Conservation (phyloP, 306 rosid genomes). For the Medicago arabica region DNA sequence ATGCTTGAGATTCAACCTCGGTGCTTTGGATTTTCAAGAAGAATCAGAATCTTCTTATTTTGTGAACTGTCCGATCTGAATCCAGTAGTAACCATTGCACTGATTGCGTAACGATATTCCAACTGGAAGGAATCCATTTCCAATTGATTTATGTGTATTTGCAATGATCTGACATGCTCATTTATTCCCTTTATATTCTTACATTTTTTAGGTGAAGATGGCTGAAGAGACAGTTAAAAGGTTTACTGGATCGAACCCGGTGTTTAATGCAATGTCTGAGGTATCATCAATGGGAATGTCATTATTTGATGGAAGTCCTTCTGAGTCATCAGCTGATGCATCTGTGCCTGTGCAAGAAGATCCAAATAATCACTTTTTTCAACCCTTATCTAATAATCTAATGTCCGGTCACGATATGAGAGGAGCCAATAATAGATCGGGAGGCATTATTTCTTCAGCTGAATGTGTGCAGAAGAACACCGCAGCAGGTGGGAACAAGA, state of each 20-base stretch:
- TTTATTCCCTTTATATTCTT: conserved; percentile 23
- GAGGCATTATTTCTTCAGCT: conserved; percentile 53
- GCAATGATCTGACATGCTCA: conserved; percentile 24
- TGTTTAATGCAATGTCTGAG: conserved; percentile 65
- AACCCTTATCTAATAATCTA: conserved; percentile 49
- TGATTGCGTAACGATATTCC: neutral
- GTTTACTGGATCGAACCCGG: conserved; percentile 64
- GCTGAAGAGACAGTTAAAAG: conserved; percentile 84
- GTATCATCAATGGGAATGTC: conserved; percentile 63
- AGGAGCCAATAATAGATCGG: conserved; percentile 51
- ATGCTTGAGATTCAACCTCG: neutral
- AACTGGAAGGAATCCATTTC: neutral
- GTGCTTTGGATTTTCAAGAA: neutral
- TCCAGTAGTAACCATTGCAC: neutral
- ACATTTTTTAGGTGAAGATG: conserved; percentile 72
- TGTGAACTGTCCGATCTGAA: neutral
- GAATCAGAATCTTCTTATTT: neutral
- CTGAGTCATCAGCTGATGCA: conserved; percentile 77
- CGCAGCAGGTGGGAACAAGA: conserved; percentile 58
- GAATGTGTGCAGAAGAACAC: conserved; percentile 57
- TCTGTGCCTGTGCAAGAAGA: conserved; percentile 73
- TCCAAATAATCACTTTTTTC: conserved; percentile 55
- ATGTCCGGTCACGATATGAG: conserved; percentile 49
- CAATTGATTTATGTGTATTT: conserved; percentile 14
- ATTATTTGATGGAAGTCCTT: conserved; percentile 67